Evolutionary conservation across 2,329 filamentous ascomycete genomes (phyloP), one percentile per base, ranked within the genome.

Genomic region (Clarireedia sp.): DNA sequence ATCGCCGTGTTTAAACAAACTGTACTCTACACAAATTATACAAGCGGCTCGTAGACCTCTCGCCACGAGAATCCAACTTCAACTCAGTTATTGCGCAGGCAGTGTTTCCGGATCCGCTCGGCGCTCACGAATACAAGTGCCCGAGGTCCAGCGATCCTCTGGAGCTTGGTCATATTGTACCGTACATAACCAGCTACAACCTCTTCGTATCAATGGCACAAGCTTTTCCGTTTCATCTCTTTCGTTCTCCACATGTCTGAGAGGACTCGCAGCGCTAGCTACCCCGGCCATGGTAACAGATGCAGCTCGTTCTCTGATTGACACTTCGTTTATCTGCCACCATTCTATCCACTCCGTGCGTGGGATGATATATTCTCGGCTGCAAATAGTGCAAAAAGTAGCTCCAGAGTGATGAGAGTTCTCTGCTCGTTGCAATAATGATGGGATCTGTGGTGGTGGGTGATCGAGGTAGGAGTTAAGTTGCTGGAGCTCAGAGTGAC

Each of bases 301-400:
- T 10, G 17, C 19, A 10, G 26, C 12, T 24, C 52, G 52, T 26
- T 57, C 55, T 10, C 57, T 54, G 9, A 60, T 54, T 7, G 54
- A 47, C 23, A 59, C 55, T 43, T 58, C 63, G 10, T 63, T 60
- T 33, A 76, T 62, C 56, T 78, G 73, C 66, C 78, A 81, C 78
- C 82, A 86, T 63, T 86, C 83, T 7, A 86, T 69, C 82, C 83
- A 86, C 63, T 82, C 75, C 0, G 77, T 71, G 3, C 75, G 68
- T 2, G 82, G 78, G 21, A 78, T 70, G 6, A 82, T 69, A 3
- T 79, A 74, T 8, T 66, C 64, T 26, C 74, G 73, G 23, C 68
- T 62, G 63, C 83, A 86, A 0, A 74, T 69, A 1, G 78, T 77
- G 62, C 83, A 86, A 2, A 64, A 63, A 26, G 76, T 63, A 1